Conservation (phyloP, 1,139 yeast species). For the Nakaseomyces sp. region DNA sequence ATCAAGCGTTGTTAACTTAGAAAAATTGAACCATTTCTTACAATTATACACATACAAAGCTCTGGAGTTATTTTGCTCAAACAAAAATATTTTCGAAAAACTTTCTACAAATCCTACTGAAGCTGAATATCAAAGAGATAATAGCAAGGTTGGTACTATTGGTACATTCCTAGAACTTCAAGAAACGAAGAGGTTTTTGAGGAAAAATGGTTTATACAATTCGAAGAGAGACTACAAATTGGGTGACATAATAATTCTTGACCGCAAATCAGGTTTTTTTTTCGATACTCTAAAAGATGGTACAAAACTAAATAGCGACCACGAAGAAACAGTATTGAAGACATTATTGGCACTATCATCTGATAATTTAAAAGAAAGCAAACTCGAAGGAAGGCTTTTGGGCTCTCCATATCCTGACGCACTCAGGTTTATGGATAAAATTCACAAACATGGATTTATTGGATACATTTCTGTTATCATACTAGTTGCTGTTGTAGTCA, state of each 20-base stretch:
- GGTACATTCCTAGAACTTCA: conserved; percentile 3
- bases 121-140: neutral
- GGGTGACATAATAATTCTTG: conserved; percentile 39
- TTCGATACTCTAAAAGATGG: conserved; percentile 32
- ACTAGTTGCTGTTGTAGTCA: conserved; percentile 1
- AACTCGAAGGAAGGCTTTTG: conserved; percentile 24
- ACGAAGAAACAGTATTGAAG: conserved; percentile 7
- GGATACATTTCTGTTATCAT: conserved; percentile 33
- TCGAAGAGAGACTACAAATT: conserved; percentile 32
- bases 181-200: neutral
- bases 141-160: neutral
- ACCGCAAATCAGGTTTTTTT: conserved; percentile 26
- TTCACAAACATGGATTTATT: conserved; percentile 37
- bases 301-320: conserved; percentile 15
- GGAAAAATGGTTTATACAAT: conserved; percentile 38
- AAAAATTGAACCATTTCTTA: neutral
- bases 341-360: conserved; percentile 8
- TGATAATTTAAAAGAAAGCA: conserved; percentile 8
- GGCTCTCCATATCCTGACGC: conserved; percentile 39
- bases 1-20: neutral
- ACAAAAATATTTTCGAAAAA: neutral
- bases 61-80: neutral
- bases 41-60: neutral
- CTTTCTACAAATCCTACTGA: neutral
- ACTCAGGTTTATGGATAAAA: conserved; percentile 37